Base-by-base conservation (phyloP, 208 protist genomes). In the Wallacemonas collosoma region DNA sequence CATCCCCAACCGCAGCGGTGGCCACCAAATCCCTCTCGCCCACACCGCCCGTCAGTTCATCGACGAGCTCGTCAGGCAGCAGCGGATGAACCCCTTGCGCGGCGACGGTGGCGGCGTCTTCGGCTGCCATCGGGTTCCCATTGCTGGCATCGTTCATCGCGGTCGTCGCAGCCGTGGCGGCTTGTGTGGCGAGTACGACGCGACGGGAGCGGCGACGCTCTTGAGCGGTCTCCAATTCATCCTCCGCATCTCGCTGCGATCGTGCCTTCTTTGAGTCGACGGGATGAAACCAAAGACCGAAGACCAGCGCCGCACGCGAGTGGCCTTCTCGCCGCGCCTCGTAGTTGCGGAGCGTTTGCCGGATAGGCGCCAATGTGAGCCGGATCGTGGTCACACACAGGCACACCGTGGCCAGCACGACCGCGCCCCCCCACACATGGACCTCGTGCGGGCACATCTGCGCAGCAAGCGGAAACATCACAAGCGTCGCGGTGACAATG, bases 221-320 rank as follows among this genome's bases (percentile, higher is more conserved):
- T 12, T 54, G 47, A 15, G 15, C 48, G 36, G 50, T 51, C 4
- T 54, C 39, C n/a, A 68, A 7, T 3, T 57, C 43, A 8, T 4
- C 48, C 3, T 15, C 26, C 63, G 44, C 63, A 48, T 39, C 9
- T 14, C 35, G n/a, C 36, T 35, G 63, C 14, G 8, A 4, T 3
- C 43, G 8, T 11, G 35, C 4, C 15, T 8, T 14, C 9, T n/a
- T 3, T n/a, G 36, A 9, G 38, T 65, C 60, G 38, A 62, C 14
- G 1, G 76, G 64, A 14, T 36, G 58, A 47, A 72, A 71, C 26
- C 17, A 40, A 14, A 57, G 48, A 2, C 75, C 71, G 15, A 81
- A 56, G 38, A 78, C 55, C 38, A 85, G 74, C 1, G 57, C 63
- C 71, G 58, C 61, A 56, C 47, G 50, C 4, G 72, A 70, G 73